Conservation (phyloP, 768 basidiomycete genomes). For the Mycena galericulata region DNA sequence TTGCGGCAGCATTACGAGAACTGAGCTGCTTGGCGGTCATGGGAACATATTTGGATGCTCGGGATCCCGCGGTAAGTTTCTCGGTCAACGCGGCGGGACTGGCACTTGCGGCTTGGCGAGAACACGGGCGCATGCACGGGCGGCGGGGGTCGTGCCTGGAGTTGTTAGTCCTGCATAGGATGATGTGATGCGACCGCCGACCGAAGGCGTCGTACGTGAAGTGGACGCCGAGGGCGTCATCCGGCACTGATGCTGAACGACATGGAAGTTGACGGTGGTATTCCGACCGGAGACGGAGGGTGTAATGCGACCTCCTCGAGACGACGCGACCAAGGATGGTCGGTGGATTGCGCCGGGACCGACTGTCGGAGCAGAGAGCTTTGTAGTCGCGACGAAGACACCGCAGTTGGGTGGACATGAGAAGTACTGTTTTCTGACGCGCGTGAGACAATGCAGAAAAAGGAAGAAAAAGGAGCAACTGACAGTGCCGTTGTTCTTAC, state of each 20-base stretch:
- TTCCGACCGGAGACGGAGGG: too few relatives aligned
- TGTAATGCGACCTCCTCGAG: slow-evolving; percentile 69
- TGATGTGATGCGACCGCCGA: slow-evolving; percentile 65
- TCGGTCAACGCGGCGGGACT: slow-evolving; percentile 48
- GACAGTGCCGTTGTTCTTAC: slow-evolving; percentile 95
- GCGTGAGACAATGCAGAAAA: slow-evolving; percentile 23
- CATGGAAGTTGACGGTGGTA: slow-evolving; percentile 58
- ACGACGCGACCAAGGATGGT: slow-evolving; percentile 86
- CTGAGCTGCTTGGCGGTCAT: slow-evolving; percentile 88
- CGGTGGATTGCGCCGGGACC: slow-evolving; percentile 63
- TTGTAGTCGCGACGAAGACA: slow-evolving; percentile 87
- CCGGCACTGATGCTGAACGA: slow-evolving; percentile 34
- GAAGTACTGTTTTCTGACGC: slow-evolving; percentile 83
- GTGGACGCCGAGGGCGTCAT: slow-evolving; percentile 46
- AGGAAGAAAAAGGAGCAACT: slow-evolving; percentile 54
- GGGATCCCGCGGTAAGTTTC: slow-evolving; percentile 82
- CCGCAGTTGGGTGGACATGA: slow-evolving; percentile 88
- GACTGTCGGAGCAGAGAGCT: slow-evolving; percentile 84
- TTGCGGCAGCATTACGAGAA: slow-evolving; percentile 52
- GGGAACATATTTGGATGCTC: slow-evolving; percentile 86
- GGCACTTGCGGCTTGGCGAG: slow-evolving; percentile 49
- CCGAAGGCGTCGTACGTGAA: slow-evolving; percentile 53
- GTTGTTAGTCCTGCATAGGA: slow-evolving; percentile 53
- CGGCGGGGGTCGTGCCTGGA: slow-evolving; percentile 52
- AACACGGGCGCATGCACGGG: slow-evolving; percentile 44